Conservation (phyloP, 352 stramenopile genomes). For the Poterioochromonas sp. region DNA sequence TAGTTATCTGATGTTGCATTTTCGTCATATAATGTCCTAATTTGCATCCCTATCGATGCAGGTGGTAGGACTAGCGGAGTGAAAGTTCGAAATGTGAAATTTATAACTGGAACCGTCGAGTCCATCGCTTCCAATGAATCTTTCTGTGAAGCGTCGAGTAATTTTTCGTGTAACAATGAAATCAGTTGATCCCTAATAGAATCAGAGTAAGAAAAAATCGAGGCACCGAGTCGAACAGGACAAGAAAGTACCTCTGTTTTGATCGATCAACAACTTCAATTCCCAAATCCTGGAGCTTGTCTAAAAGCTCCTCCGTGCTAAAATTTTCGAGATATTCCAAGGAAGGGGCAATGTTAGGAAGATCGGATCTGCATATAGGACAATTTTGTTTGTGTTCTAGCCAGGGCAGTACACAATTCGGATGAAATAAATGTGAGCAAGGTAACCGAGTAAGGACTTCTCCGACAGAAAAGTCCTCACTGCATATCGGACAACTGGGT, state of each 20-base stretch:
- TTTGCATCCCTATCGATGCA: no score
- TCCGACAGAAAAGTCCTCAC: conserved; percentile 1
- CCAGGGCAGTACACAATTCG: background rate
- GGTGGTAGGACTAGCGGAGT: no score
- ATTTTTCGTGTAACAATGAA: no score
- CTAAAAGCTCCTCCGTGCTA: background rate
- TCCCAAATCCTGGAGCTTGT: background rate
- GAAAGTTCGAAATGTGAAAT: no score
- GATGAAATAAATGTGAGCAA: conserved; percentile 17
- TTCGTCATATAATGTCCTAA: no score
- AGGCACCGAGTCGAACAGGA: background rate
- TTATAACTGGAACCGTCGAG: no score
- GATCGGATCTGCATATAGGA: background rate
- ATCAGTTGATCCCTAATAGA: background rate
- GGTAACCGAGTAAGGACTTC: background rate
- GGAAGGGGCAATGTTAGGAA: background rate
- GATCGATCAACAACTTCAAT: background rate
- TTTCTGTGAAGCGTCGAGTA: no score
- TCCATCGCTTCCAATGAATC: no score
- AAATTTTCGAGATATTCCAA: background rate
- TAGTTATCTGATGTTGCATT: no score
- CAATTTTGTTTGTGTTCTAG: conserved; percentile 13
- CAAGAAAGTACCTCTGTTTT: no score
- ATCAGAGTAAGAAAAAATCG: background rate
- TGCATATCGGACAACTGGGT: conserved; percentile 23